Evolutionary conservation across 257 asterid genomes (phyloP).

Genomic region (Solanum commersonii): DNA sequence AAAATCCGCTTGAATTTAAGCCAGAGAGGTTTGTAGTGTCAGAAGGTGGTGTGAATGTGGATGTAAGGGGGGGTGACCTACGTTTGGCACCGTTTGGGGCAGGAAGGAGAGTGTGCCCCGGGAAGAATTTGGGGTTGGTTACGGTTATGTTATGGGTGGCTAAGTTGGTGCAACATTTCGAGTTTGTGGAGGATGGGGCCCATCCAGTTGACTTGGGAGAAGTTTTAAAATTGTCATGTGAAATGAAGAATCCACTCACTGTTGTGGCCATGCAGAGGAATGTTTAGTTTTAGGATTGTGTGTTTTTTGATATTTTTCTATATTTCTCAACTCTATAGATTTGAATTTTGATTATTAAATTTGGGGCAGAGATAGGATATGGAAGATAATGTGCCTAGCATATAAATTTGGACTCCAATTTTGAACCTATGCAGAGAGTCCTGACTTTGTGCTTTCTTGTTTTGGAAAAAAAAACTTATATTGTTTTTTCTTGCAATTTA

Average conservation of each 20-base stretch:
- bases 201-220: slow-evolving; percentile 29
- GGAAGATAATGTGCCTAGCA: no score
- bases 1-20: slow-evolving; percentile 19
- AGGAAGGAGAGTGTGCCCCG: slow-evolving; percentile 53
- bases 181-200: slow-evolving; percentile 9
- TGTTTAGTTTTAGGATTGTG: background rate
- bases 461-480: background rate
- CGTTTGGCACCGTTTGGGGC: slow-evolving; percentile 54
- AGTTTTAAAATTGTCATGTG: slow-evolving; percentile 45
- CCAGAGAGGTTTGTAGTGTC: slow-evolving; percentile 23
- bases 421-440: background rate
- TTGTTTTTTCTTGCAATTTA: background rate
- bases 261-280: slow-evolving; percentile 22
- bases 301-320: background rate
- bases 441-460: background rate
- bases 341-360: background rate
- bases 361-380: no score
- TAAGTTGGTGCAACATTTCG: slow-evolving; percentile 27
- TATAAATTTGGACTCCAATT: background rate
- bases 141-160: slow-evolving; percentile 44
- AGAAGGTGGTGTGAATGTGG: slow-evolving; percentile 16
- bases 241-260: slow-evolving; percentile 42
- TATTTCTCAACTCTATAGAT: background rate
- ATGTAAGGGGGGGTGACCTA: slow-evolving; percentile 39
- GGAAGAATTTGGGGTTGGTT: slow-evolving; percentile 35